phyloP scores from a whole-genome alignment of 768 basidiomycete genomes.

The Serendipita vermifera region DNA sequence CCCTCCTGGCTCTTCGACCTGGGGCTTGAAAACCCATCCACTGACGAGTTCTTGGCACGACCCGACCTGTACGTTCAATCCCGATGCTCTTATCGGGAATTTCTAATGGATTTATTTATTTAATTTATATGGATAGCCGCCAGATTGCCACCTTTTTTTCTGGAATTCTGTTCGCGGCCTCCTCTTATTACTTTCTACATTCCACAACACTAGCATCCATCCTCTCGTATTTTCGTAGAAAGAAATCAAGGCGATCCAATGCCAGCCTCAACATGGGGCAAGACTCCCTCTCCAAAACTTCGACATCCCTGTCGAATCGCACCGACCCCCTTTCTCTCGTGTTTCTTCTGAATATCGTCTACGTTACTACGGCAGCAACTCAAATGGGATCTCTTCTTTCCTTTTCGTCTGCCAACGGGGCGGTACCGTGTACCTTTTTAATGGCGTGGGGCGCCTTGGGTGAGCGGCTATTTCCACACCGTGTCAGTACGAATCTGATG shows the following conservation, averaged over 20 bases:
- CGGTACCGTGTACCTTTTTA: neutral
- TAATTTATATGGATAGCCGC: neutral
- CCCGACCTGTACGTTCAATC: neutral
- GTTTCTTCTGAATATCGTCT: neutral
- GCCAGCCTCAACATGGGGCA: neutral
- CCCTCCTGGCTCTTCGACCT: neutral
- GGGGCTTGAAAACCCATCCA: neutral
- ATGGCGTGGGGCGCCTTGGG: constrained; percentile 3
- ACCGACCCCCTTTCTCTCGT: constrained; percentile 6
- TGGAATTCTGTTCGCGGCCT: neutral
- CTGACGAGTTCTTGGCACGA: neutral
- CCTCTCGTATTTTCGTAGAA: neutral
- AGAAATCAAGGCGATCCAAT: neutral
- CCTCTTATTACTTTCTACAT: constrained; percentile 7
- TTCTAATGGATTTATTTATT: neutral
- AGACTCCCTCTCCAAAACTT: neutral
- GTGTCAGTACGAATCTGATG: neutral
- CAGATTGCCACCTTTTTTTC: neutral
- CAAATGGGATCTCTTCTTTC: constrained; percentile 2
- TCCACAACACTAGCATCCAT: neutral
- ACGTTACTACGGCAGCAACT: neutral
- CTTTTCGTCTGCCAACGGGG: neutral
- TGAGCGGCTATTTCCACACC: neutral
- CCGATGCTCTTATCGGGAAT: neutral
- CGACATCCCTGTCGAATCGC: neutral